Conservation (phyloP, 768 basidiomycete species). For the Leccinum uliginosum region DNA sequence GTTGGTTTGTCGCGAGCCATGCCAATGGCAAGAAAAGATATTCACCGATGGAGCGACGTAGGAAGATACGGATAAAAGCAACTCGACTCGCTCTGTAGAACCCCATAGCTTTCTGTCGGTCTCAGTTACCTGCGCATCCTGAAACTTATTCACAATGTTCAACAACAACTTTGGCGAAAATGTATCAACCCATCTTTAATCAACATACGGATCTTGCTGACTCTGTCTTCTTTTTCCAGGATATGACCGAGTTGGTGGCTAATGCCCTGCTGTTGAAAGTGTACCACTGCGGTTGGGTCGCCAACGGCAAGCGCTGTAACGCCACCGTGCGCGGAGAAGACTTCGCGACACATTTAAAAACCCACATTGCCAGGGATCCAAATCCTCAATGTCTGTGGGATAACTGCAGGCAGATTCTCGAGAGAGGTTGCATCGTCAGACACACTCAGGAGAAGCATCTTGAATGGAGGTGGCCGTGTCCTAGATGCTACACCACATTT, state of each 20-base stretch:
- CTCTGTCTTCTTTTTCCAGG: conserved; percentile 6
- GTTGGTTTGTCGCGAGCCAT: conserved; percentile 16
- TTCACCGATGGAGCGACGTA: not conserved
- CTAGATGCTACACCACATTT: conserved; percentile 11
- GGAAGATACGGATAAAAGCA: conserved; percentile 7
- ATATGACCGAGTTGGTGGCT: conserved; percentile 3
- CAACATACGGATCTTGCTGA: not conserved
- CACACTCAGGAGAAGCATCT: conserved; percentile 26
- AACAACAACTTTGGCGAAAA: conserved; percentile 11
- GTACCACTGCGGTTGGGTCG: conserved; percentile 10
- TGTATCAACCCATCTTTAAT: not conserved
- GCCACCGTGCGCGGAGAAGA: conserved; percentile 10
- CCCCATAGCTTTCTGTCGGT: not conserved
- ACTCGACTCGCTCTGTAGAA: not conserved
- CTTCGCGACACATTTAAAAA: conserved; percentile 13
- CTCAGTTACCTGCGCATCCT: not conserved
- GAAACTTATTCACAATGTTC: conserved; percentile 4
- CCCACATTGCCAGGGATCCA: conserved; percentile 4
- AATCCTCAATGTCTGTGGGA: conserved; percentile 14
- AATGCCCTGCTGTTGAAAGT: not conserved
- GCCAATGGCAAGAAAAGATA: conserved; percentile 10
- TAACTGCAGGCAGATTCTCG: conserved; percentile 11
- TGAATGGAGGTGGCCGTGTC: conserved; percentile 20
- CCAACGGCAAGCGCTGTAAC: conserved; percentile 10
- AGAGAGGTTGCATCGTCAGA: conserved; percentile 10